Conservation (phyloP, 1,284 basidiomycete species). For the Naganishia cerealis region DNA sequence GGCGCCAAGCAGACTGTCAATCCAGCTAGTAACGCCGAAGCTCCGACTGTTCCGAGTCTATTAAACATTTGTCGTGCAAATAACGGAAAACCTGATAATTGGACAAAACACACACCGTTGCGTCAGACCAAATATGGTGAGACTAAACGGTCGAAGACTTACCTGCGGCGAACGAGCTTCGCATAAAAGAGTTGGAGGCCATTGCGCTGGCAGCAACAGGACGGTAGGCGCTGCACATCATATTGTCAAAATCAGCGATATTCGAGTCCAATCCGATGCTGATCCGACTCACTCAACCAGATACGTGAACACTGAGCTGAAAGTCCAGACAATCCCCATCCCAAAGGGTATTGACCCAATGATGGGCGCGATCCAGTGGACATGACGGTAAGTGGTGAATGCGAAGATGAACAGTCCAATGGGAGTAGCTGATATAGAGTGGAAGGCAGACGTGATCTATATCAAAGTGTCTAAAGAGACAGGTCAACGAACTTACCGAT, state of each 20-base stretch:
- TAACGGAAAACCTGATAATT: constrained; percentile 62
- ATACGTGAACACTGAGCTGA: constrained; percentile 67
- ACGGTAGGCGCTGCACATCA: constrained; percentile 64
- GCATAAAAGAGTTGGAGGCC: constrained; percentile 69
- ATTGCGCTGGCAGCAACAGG: constrained; percentile 75
- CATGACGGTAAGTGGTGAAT: constrained; percentile 65
- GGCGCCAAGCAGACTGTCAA: constrained; percentile 68
- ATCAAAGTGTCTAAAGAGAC: neutral
- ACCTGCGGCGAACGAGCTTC: constrained; percentile 65
- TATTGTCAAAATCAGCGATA: neutral
- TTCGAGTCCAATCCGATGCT: neutral
- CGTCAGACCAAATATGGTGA: neutral
- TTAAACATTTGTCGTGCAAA: constrained; percentile 51
- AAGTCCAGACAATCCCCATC: constrained; percentile 60
- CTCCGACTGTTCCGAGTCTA: constrained; percentile 68
- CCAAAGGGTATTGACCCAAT: constrained; percentile 66
- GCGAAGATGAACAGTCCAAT: constrained; percentile 71
- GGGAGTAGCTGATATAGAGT: constrained; percentile 58
- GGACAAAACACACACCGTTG: neutral
- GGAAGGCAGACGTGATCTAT: neutral
- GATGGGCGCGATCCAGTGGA: constrained; percentile 73
- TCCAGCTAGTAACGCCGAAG: constrained; percentile 72
- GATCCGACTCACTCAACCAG: constrained; percentile 39
- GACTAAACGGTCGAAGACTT: neutral
- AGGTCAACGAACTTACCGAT: constrained; percentile 49